Conservation (phyloP, 176 grass and related monocot genomes). For the Aegilops speltoides region DNA sequence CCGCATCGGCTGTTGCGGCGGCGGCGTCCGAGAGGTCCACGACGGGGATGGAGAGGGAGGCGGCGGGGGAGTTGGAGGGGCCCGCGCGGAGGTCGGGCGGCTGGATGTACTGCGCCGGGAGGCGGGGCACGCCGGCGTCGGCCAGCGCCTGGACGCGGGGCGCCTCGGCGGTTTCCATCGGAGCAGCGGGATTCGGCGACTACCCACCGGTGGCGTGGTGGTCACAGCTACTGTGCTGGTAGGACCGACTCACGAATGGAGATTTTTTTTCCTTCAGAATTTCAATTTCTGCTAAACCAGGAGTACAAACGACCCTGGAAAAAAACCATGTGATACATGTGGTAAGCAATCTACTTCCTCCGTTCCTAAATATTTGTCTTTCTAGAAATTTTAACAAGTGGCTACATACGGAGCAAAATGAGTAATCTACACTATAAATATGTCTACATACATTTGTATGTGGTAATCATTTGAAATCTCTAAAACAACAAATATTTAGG, state of each 20-base stretch:
- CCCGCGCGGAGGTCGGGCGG: conserved; percentile 41
- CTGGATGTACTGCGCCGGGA: conserved; percentile 73
- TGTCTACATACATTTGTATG: no score
- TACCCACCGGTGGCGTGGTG: not conserved
- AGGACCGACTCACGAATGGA: not conserved
- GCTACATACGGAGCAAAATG: no score
- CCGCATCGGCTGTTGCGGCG: not conserved
- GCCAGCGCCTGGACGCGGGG: conserved; percentile 67
- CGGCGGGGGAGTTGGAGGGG: not conserved
- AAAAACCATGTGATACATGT: no score
- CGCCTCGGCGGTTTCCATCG: conserved; percentile 52
- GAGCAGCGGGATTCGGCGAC: not conserved
- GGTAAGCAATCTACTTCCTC: no score
- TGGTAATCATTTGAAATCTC: no score
- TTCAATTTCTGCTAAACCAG: no score
- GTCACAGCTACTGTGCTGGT: not conserved
- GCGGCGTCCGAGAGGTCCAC: conserved; percentile 46
- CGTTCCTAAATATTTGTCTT: no score
- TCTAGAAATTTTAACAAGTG: no score
- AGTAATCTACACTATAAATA: no score
- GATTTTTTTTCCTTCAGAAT: not conserved
- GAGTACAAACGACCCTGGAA: no score
- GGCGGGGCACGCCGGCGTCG: conserved; percentile 43
- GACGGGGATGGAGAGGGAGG: conserved; percentile 38
- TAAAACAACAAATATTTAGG: no score